These are phyloP conservation scores for Ustilago tritici DNA, from an alignment of 1,284 basidiomycete species.

Conservation along the genomic window DNA sequence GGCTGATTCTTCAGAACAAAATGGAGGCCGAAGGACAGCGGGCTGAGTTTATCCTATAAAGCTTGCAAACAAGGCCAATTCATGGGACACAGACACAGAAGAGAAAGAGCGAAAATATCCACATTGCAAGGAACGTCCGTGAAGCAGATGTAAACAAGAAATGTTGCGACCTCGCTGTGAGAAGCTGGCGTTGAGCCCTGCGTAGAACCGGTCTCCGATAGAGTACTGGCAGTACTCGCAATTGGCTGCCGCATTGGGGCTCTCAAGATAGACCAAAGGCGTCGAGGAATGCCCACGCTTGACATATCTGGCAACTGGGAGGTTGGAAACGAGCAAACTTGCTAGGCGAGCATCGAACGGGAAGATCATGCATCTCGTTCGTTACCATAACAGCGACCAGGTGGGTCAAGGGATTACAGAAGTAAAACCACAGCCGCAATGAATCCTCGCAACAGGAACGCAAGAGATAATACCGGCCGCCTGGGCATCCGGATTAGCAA, in stretches of 20 bases:
- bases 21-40: too few relatives aligned
- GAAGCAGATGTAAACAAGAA: too few relatives aligned
- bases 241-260: slow-evolving; percentile 74
- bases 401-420: slow-evolving; percentile 30
- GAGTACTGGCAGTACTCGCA: slow-evolving; percentile 81
- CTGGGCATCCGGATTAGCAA: too few relatives aligned
- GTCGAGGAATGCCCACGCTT: slow-evolving; percentile 72
- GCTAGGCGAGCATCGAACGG: slow-evolving; percentile 76
- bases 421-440: slow-evolving; percentile 21
- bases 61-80: too few relatives aligned
- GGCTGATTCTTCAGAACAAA: too few relatives aligned
- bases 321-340: slow-evolving; percentile 78
- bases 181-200: slow-evolving; percentile 78
- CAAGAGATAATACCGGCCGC: too few relatives aligned
- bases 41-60: too few relatives aligned
- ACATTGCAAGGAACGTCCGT: too few relatives aligned
- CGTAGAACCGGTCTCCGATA: slow-evolving; percentile 79
- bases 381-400: slow-evolving; percentile 74
- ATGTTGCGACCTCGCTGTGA: slow-evolving; percentile 38
- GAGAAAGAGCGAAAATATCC: too few relatives aligned
- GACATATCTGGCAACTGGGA: slow-evolving; percentile 80
- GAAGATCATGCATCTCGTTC: slow-evolving; percentile 81
- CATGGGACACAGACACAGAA: too few relatives aligned
- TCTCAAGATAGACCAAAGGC: slow-evolving; percentile 80
- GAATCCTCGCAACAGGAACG: too few relatives aligned